Evolutionary conservation across 139 green algal species (phyloP).

Genomic region (Chlorella ohadii): DNA sequence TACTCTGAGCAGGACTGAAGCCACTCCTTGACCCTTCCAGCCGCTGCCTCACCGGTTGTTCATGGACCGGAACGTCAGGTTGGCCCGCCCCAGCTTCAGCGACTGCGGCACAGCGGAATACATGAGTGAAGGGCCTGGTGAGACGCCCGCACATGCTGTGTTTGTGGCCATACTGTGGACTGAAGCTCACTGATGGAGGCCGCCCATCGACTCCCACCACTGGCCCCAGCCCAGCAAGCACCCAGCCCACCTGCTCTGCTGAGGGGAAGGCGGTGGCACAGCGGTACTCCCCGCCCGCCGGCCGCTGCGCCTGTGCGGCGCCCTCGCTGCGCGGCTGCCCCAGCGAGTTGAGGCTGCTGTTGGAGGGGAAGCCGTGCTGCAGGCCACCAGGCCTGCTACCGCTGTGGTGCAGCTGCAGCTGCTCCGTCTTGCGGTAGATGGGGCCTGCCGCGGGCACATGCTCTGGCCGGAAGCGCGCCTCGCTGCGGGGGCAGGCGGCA

Average conservation of each 20-base stretch:
- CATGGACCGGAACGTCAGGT: conserved; percentile 81
- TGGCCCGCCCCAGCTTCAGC: conserved; percentile 67
- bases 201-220: too few species aligned
- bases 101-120: too few species aligned
- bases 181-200: too few species aligned
- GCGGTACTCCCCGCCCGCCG: conserved; percentile 67
- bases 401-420: neutral
- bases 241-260: conserved; percentile 21
- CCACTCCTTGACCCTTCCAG: neutral
- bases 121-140: too few species aligned
- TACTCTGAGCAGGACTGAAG: too few species aligned
- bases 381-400: neutral
- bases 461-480: conserved; percentile 61
- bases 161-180: too few species aligned
- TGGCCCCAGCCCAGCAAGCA: too few species aligned
- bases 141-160: too few species aligned
- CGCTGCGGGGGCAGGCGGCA: neutral
- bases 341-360: conserved; percentile 33
- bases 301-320: neutral
- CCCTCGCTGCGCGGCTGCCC: neutral
- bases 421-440: conserved; percentile 35
- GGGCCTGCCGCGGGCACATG: conserved; percentile 64
- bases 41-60: conserved; percentile 45
- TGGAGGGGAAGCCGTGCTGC: conserved; percentile 20
- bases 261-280: conserved; percentile 74